Evolutionary conservation across 1,284 basidiomycete genomes (phyloP).

Genomic region (Sporisorium exsertum): DNA sequence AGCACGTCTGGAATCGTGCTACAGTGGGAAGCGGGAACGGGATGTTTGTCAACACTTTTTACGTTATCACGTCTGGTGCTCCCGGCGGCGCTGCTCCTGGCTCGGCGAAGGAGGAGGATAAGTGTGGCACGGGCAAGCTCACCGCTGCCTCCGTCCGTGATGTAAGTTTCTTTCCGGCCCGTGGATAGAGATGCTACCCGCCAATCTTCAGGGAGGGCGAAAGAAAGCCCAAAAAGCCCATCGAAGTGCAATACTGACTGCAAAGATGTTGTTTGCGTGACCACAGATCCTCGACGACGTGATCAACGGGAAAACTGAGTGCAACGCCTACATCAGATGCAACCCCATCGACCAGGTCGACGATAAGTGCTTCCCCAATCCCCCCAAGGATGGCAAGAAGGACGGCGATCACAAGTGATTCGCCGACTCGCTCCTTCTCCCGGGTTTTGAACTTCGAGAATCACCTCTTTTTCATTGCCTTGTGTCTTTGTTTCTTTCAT

Average conservation of each 20-base stretch:
- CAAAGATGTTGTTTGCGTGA: no score
- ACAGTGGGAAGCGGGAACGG: neutral
- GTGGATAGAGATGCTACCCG: no score
- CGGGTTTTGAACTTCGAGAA: no score
- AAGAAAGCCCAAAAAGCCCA: no score
- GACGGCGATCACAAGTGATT: neutral
- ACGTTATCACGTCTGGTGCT: neutral
- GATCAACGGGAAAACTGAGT: conserved; percentile 8
- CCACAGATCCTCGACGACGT: conserved; percentile 1
- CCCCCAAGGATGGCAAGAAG: neutral
- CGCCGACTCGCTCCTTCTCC: no score
- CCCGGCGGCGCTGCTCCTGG: neutral
- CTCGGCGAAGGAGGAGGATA: neutral
- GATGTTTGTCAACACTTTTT: conserved; percentile 12
- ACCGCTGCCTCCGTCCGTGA: neutral
- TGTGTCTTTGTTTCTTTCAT: no score
- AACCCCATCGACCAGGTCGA: conserved; percentile 9
- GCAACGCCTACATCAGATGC: conserved; percentile 16
- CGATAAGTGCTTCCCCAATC: conserved; percentile 13
- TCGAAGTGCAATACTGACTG: no score
- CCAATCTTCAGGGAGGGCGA: no score
- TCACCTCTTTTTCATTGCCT: no score
- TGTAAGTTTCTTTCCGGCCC: neutral
- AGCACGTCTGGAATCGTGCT: neutral
- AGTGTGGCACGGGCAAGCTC: neutral